phyloP scores from a whole-genome alignment of 257 asterid species.

The Solanum okadae region DNA sequence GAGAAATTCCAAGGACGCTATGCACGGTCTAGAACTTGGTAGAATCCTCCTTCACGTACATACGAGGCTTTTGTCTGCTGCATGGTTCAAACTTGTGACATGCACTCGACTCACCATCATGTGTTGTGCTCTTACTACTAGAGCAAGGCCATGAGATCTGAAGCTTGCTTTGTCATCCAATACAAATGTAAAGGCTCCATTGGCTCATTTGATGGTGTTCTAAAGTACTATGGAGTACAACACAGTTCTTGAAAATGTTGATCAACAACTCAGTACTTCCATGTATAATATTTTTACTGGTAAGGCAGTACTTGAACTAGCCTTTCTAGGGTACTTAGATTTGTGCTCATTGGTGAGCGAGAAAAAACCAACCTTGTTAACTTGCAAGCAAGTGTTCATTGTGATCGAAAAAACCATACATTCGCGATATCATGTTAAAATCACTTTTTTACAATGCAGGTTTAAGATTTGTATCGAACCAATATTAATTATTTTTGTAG shows the following conservation, averaged over 20 bases:
- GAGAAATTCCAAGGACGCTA: not conserved
- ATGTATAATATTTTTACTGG: not conserved
- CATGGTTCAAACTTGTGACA: not conserved
- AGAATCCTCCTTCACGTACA: not conserved
- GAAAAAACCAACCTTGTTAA: not conserved
- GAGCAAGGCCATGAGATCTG: not conserved
- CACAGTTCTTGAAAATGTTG: not conserved
- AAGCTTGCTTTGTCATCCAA: not conserved
- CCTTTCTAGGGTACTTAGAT: not conserved
- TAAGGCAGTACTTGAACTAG: not conserved
- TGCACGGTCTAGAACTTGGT: not conserved
- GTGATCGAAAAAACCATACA: not conserved
- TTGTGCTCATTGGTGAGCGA: not conserved
- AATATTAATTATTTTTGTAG: not conserved
- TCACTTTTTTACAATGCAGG: not conserved
- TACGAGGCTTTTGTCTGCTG: not conserved
- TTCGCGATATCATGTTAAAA: not conserved
- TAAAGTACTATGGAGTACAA: not conserved
- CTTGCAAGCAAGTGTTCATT: not conserved
- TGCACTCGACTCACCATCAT: not conserved
- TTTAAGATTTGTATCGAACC: not conserved
- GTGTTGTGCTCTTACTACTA: not conserved
- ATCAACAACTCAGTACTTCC: not conserved
- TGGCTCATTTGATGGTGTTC: not conserved
- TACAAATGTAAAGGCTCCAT: not conserved